Base-by-base conservation (phyloP, 257 asterid genomes). In the Jasminum sambac region DNA sequence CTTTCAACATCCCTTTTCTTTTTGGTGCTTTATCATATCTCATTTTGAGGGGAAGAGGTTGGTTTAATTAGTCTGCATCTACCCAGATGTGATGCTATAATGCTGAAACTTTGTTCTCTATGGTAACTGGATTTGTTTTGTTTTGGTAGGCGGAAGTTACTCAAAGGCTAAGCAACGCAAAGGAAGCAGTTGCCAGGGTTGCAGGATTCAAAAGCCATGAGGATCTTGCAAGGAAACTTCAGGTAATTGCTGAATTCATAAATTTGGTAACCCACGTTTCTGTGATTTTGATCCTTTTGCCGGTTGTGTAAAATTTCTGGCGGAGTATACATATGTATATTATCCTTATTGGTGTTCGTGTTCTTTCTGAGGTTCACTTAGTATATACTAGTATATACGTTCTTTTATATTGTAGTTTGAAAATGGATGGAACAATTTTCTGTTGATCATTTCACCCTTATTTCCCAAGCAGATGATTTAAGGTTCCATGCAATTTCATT, bases 181-280 rank as follows among this genome's bases (percentile, higher is more conserved):
- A 81, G 66, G 84, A 76, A 52, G 78, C 79, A 10, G 79, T 89
- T 41, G 76, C 76, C 58, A 77, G 76, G 80, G 72, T 70, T 74
- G 66, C 73, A 72, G 91, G 89, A 70, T 66, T 82, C 73, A 91
- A 81, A 75, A 89, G 90, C 79, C 97, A 89, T 68, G 95, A 84
- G 70, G 95, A 89, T 77, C 96, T 89, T 79, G 97, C 95, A 24
- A 89, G 85, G 84, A 89, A 81, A 75, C 92, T 88, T 68, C 87
- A 84, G 92, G 97, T 88, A 57, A 67, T 16, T 40, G n/a, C 21
- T 39, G 11, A 19, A 55, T 21, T 2, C 36, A 55, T 6, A 55
- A 55, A 19, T 21, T 23, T 55, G 34, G 23, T 55, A 16, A 9
- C 34, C 11, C 61, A 19, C 13, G 30, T 52, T 52, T 52, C 30